Percentiles rank a stretch among this genome's conserved stretches.
These are phyloP conservation scores for Tuber melanosporum DNA, from an alignment of 495 filamentous ascomycete genomes.

Conservation along the genomic window DNA sequence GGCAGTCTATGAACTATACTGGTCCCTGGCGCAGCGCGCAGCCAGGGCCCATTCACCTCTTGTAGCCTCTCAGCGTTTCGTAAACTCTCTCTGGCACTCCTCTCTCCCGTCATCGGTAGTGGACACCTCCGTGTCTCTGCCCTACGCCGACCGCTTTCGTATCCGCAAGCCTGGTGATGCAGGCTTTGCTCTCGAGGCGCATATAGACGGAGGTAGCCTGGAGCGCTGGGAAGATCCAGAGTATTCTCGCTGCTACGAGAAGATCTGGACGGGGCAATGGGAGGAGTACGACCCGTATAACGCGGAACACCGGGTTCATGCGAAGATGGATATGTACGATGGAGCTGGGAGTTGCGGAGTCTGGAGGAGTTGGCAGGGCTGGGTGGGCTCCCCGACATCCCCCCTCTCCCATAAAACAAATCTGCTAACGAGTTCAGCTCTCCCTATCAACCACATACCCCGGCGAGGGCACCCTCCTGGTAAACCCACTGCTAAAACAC, in stretches of 20 bases:
- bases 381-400: slow-evolving; percentile 44
- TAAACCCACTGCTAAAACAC: slow-evolving; percentile 70
- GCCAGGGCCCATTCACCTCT: slow-evolving; percentile 68
- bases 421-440: slow-evolving; percentile 43
- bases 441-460: slow-evolving; percentile 67
- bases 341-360: slow-evolving; percentile 76
- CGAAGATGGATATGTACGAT: slow-evolving; percentile 71
- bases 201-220: slow-evolving; percentile 75
- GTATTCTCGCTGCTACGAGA: slow-evolving; percentile 67
- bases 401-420: too few relatives aligned
- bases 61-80: slow-evolving; percentile 59
- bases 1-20: slow-evolving; percentile 84
- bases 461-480: slow-evolving; percentile 69
- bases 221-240: slow-evolving; percentile 81
- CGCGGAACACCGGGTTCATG: slow-evolving; percentile 59
- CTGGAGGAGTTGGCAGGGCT: slow-evolving; percentile 84
- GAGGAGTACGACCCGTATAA: slow-evolving; percentile 79
- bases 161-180: slow-evolving; percentile 70
- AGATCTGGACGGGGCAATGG: slow-evolving; percentile 70
- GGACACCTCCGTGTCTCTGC: slow-evolving; percentile 56
- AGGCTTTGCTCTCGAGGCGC: slow-evolving; percentile 76
- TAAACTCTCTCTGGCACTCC: slow-evolving; percentile 71
- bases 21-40: slow-evolving; percentile 67
- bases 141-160: slow-evolving; percentile 75
- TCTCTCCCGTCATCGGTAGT: slow-evolving; percentile 55